Evolutionary conservation across 1,139 yeast species (phyloP).

Genomic region (Yamadazyma triangularis): DNA sequence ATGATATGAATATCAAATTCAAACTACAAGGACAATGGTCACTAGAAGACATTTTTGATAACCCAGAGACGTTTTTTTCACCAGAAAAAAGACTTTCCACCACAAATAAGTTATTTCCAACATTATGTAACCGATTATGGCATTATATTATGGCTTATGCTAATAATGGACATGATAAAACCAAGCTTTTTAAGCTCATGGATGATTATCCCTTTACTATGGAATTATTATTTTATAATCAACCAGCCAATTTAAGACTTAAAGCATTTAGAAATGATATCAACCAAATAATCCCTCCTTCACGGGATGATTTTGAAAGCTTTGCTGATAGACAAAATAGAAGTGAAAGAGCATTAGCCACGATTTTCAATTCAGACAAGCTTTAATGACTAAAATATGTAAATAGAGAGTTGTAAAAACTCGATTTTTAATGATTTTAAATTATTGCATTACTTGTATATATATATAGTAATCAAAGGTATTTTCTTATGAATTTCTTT

Average conservation of each 20-base stretch:
- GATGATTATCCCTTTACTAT: constrained; percentile 33
- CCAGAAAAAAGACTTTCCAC: constrained; percentile 8
- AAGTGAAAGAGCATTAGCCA: constrained; percentile 13
- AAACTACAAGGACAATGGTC: background rate
- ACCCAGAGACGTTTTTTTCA: constrained; percentile 10
- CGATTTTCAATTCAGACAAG: constrained; percentile 3
- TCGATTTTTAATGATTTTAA: too few species aligned
- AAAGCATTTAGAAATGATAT: constrained; percentile 21
- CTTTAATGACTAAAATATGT: constrained; percentile 1
- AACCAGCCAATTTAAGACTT: constrained; percentile 14
- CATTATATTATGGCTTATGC: constrained; percentile 14
- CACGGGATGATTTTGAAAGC: constrained; percentile 12
- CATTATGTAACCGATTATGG: constrained; percentile 2
- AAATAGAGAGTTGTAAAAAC: too few species aligned
- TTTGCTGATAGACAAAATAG: constrained; percentile 17
- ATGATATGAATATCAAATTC: background rate
- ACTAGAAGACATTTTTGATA: constrained; percentile 4
- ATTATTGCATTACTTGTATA: constrained; percentile 1
- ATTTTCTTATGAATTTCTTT: too few species aligned
- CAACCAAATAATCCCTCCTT: constrained; percentile 17
- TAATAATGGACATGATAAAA: constrained; percentile 12
- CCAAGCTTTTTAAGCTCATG: constrained; percentile 20
- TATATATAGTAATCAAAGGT: constrained; percentile 4
- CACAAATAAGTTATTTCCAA: constrained; percentile 4
- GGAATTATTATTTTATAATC: constrained; percentile 22